phyloP scores from a whole-genome alignment of 2,329 filamentous ascomycete species.

The Aspergillus hortae region DNA sequence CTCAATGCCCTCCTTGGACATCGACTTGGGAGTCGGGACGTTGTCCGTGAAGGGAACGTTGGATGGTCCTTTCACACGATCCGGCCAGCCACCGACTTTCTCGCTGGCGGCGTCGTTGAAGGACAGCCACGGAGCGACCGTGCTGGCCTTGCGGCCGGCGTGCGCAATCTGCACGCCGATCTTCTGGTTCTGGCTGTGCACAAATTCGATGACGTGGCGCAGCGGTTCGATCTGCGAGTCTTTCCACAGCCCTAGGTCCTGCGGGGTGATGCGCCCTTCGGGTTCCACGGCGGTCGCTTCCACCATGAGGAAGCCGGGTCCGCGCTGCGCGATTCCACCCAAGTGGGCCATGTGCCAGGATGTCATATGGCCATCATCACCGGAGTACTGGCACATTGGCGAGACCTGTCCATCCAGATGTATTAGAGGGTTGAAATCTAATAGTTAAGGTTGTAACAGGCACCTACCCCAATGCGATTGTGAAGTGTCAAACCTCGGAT shows the following conservation, averaged over 20 bases:
- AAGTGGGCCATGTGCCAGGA: slow-evolving; percentile 80
- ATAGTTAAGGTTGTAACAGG: too few relatives aligned
- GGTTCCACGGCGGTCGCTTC: slow-evolving; percentile 74
- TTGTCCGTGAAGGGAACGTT: slow-evolving; percentile 60
- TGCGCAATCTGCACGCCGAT: slow-evolving; percentile 79
- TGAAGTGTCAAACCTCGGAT: slow-evolving; percentile 59
- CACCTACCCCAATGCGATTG: slow-evolving; percentile 30
- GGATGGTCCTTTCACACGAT: slow-evolving; percentile 55
- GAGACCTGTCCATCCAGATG: slow-evolving; percentile 19
- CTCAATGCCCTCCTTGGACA: slow-evolving; percentile 67
- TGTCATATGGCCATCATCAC: slow-evolving; percentile 69
- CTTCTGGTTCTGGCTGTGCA: slow-evolving; percentile 72
- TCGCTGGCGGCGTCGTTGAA: slow-evolving; percentile 39
- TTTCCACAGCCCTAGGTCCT: slow-evolving; percentile 64
- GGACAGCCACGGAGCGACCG: slow-evolving; percentile 51
- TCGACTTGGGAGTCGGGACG: slow-evolving; percentile 60
- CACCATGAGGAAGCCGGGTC: slow-evolving; percentile 70
- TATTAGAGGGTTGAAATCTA: background rate
- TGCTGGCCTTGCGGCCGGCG: slow-evolving; percentile 64
- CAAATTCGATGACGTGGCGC: slow-evolving; percentile 66
- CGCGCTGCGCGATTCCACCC: slow-evolving; percentile 71
- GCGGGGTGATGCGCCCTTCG: slow-evolving; percentile 76
- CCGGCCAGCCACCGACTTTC: slow-evolving; percentile 52
- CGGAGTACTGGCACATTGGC: slow-evolving; percentile 65
- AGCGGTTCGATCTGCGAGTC: slow-evolving; percentile 76